Evolutionary conservation across 2,329 filamentous ascomycete genomes (phyloP).

Genomic region (Bipolaris cookei): DNA sequence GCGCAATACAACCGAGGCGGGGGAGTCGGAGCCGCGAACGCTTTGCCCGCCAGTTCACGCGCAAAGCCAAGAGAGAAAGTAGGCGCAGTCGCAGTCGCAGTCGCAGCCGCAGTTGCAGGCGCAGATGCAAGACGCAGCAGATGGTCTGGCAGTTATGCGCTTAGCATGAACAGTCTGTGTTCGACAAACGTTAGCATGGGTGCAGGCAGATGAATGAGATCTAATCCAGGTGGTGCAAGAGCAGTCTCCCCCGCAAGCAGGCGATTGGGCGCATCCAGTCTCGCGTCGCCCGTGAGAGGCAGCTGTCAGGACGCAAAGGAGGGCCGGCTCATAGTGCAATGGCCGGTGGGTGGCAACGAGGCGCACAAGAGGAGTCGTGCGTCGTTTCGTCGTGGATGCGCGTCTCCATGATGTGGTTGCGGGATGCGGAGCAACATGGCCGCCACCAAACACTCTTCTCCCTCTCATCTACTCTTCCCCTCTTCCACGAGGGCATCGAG

Average conservation of each 20-base stretch:
- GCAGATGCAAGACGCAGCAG: slow-evolving; percentile 23
- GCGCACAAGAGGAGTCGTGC: slow-evolving; percentile 42
- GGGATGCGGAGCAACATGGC: slow-evolving; percentile 31
- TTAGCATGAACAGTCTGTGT: slow-evolving; percentile 31
- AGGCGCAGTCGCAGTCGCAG: no score
- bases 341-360: slow-evolving; percentile 24
- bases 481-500: neutral
- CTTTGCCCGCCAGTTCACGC: slow-evolving; percentile 36
- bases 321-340: slow-evolving; percentile 36
- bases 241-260: slow-evolving; percentile 29
- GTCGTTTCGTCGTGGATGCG: slow-evolving; percentile 39
- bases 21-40: slow-evolving; percentile 24
- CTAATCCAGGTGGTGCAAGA: slow-evolving; percentile 38
- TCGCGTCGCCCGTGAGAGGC: slow-evolving; percentile 43
- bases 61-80: slow-evolving; percentile 13
- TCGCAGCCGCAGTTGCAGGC: slow-evolving; percentile 15
- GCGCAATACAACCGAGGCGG: slow-evolving; percentile 29
- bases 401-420: slow-evolving; percentile 26
- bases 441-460: slow-evolving; percentile 12
- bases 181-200: slow-evolving; percentile 48
- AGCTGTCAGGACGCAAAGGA: slow-evolving; percentile 47
- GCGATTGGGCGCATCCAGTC: slow-evolving; percentile 33
- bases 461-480: neutral
- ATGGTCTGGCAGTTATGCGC: slow-evolving; percentile 38
- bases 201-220: slow-evolving; percentile 33